A percentile compares a stretch with the other conserved stretches of the same genome.
These are phyloP conservation scores for Lasiosphaeria ovina DNA, from an alignment of 495 filamentous ascomycete genomes.

Conservation along the genomic window DNA sequence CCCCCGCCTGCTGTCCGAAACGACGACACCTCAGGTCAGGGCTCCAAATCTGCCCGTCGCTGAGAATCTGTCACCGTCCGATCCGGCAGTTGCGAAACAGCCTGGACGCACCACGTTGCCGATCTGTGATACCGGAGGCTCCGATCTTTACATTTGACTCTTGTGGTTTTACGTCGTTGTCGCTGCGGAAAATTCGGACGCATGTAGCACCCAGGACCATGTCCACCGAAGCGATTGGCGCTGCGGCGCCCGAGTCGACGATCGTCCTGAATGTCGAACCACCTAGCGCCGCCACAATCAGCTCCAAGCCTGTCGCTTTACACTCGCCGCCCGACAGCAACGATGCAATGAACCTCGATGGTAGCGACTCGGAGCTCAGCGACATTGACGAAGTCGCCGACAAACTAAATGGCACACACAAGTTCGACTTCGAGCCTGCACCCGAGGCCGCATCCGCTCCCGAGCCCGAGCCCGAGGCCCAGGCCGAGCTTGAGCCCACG, in stretches of 20 bases:
- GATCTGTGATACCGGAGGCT: slow-evolving; percentile 11
- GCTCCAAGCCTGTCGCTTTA: slow-evolving; percentile 33
- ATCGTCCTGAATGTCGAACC: slow-evolving; percentile 24
- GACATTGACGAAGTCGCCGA: slow-evolving; percentile 49
- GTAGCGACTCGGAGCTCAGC: slow-evolving; percentile 56
- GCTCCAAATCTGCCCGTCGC: slow-evolving; percentile 13
- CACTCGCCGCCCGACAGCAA: slow-evolving; percentile 54
- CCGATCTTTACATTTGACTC: background rate
- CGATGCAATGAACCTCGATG: slow-evolving; percentile 47
- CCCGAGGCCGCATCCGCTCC: slow-evolving; percentile 8
- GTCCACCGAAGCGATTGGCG: slow-evolving; percentile 42
- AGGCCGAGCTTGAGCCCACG: slow-evolving; percentile 24
- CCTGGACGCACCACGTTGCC: slow-evolving; percentile 14
- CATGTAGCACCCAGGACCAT: slow-evolving; percentile 40
- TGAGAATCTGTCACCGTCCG: background rate
- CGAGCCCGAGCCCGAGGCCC: slow-evolving; percentile 22
- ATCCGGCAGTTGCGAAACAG: slow-evolving; percentile 12
- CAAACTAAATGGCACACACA: slow-evolving; percentile 26
- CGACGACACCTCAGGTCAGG: slow-evolving; percentile 18
- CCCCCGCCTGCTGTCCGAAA: slow-evolving; percentile 20
- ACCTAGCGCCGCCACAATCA: slow-evolving; percentile 7
- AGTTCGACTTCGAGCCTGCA: slow-evolving; percentile 14
- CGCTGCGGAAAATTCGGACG: slow-evolving; percentile 25
- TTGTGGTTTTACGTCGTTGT: slow-evolving; percentile 13
- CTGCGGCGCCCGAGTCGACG: slow-evolving; percentile 32